Evolutionary conservation across 1,284 basidiomycete genomes (phyloP).

Genomic region (Waitea zeae): DNA sequence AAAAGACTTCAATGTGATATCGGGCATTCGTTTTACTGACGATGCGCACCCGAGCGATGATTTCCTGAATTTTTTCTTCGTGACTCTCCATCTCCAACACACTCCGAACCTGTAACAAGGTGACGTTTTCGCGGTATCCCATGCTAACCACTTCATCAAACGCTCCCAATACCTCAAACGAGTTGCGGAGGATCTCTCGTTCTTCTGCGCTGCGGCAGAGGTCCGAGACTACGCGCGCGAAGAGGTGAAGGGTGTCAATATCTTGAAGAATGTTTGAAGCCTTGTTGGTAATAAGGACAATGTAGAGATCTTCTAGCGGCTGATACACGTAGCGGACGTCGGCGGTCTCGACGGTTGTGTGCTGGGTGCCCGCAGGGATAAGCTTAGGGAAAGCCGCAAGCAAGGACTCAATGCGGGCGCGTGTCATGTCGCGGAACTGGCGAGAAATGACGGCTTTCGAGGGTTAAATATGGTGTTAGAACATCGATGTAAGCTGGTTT

Average conservation of each 20-base stretch:
- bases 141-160: constrained; percentile 95
- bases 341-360: constrained; percentile 87
- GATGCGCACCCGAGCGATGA: constrained; percentile 72
- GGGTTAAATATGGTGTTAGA: not conserved
- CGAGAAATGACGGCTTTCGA: constrained; percentile 85
- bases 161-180: constrained; percentile 90
- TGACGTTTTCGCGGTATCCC: constrained; percentile 90
- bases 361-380: constrained; percentile 92
- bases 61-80: constrained; percentile 99
- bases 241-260: constrained; percentile 89
- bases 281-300: constrained; percentile 96
- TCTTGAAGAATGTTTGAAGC: constrained; percentile 97
- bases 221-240: constrained; percentile 89
- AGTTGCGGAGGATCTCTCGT: constrained; percentile 77
- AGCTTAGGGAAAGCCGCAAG: constrained; percentile 96
- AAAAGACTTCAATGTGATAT: constrained; percentile 1
- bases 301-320: constrained; percentile 95
- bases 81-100: constrained; percentile 98
- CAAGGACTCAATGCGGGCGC: constrained; percentile 86
- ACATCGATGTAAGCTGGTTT: not conserved
- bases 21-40: not conserved
- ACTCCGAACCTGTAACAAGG: constrained; percentile 80
- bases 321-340: constrained; percentile 98
- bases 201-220: constrained; percentile 80
- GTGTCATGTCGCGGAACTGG: constrained; percentile 89